phyloP scores from a whole-genome alignment of 2,329 filamentous ascomycete species.

The Paraphaeosphaeria minitans region DNA sequence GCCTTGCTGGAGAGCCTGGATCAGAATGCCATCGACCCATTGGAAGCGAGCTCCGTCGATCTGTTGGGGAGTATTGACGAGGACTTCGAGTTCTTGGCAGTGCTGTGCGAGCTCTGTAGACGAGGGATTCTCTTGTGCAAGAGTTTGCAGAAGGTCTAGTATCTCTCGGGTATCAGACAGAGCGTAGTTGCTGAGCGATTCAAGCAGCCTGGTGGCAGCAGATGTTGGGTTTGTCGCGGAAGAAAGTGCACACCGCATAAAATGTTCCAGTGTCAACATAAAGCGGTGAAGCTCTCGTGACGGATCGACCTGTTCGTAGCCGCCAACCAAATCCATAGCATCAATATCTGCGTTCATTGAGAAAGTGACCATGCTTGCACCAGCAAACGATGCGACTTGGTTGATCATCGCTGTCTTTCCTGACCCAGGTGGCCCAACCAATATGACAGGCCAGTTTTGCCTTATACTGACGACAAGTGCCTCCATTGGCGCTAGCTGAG shows the following conservation, averaged over 20 bases:
- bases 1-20: constrained; percentile 83
- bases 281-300: constrained; percentile 71
- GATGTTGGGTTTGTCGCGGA: constrained; percentile 13
- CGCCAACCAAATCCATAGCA: constrained; percentile 95
- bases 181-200: constrained; percentile 22
- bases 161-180: constrained; percentile 9
- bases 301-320: constrained; percentile 92
- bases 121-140: constrained; percentile 18
- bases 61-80: constrained; percentile 57
- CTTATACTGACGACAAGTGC: constrained; percentile 86
- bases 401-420: constrained; percentile 84
- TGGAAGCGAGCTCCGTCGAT: constrained; percentile 83
- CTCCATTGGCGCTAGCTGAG: constrained; percentile 75
- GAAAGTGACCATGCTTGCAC: constrained; percentile 78
- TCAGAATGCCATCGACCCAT: constrained; percentile 92
- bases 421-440: constrained; percentile 82
- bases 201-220: constrained; percentile 26
- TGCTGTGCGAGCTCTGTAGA: constrained; percentile 33
- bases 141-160: constrained; percentile 17
- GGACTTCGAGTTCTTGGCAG: constrained; percentile 58
- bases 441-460: constrained; percentile 84
- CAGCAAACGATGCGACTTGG: constrained; percentile 78
- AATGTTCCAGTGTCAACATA: constrained; percentile 58
- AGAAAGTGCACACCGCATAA: constrained; percentile 53
- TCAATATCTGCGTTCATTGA: constrained; percentile 94